phyloP scores from a whole-genome alignment of 2,329 filamentous ascomycete species.

The Diaporthe sp. region DNA sequence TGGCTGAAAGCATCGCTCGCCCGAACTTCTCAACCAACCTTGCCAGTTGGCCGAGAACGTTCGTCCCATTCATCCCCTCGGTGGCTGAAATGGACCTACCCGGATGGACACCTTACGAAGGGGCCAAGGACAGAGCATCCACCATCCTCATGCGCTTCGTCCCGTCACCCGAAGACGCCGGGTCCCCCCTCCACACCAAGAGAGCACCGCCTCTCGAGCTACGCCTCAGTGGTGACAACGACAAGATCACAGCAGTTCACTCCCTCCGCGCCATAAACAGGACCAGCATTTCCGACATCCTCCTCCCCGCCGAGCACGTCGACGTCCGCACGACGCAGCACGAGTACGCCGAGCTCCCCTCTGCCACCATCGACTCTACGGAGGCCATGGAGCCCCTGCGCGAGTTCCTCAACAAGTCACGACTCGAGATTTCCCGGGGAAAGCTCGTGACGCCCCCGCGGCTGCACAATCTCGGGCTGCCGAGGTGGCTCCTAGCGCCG shows the following conservation, averaged over 20 bases:
- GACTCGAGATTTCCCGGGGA: constrained; percentile 62
- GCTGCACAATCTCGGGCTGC: constrained; percentile 46
- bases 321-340: constrained; percentile 63
- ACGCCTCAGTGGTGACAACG: constrained; percentile 48
- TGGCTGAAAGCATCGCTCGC: constrained; percentile 34
- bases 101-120: constrained; percentile 47
- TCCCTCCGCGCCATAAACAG: constrained; percentile 56
- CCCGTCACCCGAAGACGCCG: constrained; percentile 48
- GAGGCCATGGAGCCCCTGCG: constrained; percentile 52
- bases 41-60: constrained; percentile 50
- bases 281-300: constrained; percentile 57
- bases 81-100: constrained; percentile 59
- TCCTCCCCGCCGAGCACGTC: constrained; percentile 61
- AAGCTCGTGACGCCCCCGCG: constrained; percentile 63
- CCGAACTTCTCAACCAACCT: constrained; percentile 40
- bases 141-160: constrained; percentile 63
- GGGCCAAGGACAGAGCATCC: constrained; percentile 46
- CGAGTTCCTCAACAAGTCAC: constrained; percentile 60
- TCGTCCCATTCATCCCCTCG: constrained; percentile 63
- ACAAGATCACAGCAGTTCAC: constrained; percentile 50
- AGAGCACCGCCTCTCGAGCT: constrained; percentile 54
- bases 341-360: constrained; percentile 50
- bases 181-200: constrained; percentile 26
- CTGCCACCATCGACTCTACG: constrained; percentile 43
- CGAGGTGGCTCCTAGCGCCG: constrained; percentile 42